These are phyloP conservation scores for Solanum acaule DNA, from an alignment of 257 asterid species.

Conservation along the genomic window DNA sequence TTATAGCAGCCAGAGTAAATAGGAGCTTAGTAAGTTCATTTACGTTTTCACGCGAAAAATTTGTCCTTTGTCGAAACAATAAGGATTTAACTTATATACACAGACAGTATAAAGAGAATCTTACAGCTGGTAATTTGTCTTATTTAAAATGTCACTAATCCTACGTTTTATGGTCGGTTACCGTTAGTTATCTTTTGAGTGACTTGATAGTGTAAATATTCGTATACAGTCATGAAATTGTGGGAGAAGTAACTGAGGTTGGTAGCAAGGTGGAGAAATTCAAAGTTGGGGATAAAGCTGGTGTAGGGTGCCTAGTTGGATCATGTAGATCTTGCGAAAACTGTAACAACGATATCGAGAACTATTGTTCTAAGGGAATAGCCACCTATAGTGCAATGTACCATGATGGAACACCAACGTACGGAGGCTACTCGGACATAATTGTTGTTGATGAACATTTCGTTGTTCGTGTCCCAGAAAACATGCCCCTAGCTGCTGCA, in stretches of 20 bases:
- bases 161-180: background rate
- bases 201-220: background rate
- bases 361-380: background rate
- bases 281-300: constrained; percentile 30
- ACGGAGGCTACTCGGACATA: constrained; percentile 7
- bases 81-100: background rate
- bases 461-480: background rate
- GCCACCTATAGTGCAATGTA: background rate
- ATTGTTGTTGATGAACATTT: constrained; percentile 8
- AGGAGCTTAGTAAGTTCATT: background rate
- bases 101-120: background rate
- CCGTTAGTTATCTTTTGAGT: background rate
- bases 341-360: constrained; percentile 17
- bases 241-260: constrained; percentile 29
- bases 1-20: background rate
- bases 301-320: constrained; percentile 30
- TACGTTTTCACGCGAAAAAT: background rate
- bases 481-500: background rate
- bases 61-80: background rate
- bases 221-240: constrained; percentile 25
- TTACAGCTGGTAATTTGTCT: background rate
- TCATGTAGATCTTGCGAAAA: constrained; percentile 28
- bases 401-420: background rate
- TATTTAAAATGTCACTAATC: background rate
- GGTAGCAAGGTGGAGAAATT: constrained; percentile 26